Conservation (phyloP, 805 yeast species). For the Kuraishia floccosa region DNA sequence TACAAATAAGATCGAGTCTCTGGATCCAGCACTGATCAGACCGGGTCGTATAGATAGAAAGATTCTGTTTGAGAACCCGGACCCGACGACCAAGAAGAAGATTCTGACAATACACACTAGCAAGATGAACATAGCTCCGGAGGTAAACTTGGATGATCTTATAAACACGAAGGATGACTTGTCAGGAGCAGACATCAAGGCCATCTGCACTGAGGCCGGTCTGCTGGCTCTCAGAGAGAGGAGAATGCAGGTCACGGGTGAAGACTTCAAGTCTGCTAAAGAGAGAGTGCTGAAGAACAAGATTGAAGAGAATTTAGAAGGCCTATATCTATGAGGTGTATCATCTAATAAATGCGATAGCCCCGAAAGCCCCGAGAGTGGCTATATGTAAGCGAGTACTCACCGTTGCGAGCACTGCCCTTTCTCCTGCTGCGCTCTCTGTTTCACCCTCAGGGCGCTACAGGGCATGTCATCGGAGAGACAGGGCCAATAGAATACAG, state of each 20-base stretch:
- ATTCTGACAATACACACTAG: constrained; percentile 86
- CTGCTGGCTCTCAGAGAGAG: constrained; percentile 91
- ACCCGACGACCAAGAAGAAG: constrained; percentile 84
- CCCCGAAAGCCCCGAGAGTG: no score
- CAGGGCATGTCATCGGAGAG: no score
- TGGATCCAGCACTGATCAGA: constrained; percentile 93
- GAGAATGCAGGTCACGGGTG: constrained; percentile 93
- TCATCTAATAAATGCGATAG: background rate
- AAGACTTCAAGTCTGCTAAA: constrained; percentile 87
- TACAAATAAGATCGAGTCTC: constrained; percentile 84
- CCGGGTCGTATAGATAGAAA: constrained; percentile 97
- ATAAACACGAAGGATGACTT: constrained; percentile 88
- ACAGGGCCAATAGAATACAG: no score
- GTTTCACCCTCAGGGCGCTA: no score
- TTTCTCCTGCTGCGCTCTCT: no score
- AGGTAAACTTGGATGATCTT: constrained; percentile 81
- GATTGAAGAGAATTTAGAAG: constrained; percentile 93
- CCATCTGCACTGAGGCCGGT: constrained; percentile 96
- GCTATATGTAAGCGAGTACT: no score
- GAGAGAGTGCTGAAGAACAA: constrained; percentile 94
- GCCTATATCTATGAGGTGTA: constrained; percentile 58
- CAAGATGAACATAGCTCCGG: constrained; percentile 83
- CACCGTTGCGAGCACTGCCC: no score
- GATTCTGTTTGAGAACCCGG: constrained; percentile 93
- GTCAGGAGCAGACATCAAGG: constrained; percentile 96